phyloP scores from a whole-genome alignment of 1,284 basidiomycete species.

The Gymnopus androsaceus region DNA sequence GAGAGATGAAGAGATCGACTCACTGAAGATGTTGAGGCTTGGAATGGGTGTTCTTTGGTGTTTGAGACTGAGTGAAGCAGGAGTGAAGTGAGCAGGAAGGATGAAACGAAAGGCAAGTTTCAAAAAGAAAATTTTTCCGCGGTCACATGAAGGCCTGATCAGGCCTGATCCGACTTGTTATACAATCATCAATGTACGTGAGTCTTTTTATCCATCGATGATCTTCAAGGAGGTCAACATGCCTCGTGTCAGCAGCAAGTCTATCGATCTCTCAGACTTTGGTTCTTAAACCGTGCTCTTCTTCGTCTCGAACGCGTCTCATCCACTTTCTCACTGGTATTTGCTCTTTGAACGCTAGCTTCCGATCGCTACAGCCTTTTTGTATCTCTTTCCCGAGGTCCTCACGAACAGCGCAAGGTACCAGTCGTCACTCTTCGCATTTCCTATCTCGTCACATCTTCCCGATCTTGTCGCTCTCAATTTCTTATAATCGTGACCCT shows the following conservation, averaged over 20 bases:
- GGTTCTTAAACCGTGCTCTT: slow-evolving; percentile 9
- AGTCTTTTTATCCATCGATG: slow-evolving; percentile 6
- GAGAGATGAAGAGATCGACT: neutral
- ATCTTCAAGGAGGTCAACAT: slow-evolving; percentile 1
- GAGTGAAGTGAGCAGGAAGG: too few species aligned
- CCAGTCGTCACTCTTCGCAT: slow-evolving; percentile 8
- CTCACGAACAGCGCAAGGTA: slow-evolving; percentile 14
- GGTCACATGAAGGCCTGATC: too few species aligned
- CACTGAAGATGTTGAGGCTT: too few species aligned
- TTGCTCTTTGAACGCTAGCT: too few species aligned
- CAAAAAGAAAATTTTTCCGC: slow-evolving; percentile 4
- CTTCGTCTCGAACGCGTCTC: neutral
- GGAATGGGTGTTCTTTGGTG: too few species aligned
- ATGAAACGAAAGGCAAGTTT: too few species aligned
- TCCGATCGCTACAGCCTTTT: slow-evolving; percentile 8
- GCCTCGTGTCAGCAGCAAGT: slow-evolving; percentile 18
- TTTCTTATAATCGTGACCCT: neutral
- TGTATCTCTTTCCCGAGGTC: slow-evolving; percentile 8
- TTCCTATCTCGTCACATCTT: slow-evolving; percentile 14
- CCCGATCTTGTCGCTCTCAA: neutral
- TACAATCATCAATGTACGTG: too few species aligned
- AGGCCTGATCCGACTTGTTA: too few species aligned
- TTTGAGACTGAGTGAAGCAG: too few species aligned
- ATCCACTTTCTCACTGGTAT: slow-evolving; percentile 3
- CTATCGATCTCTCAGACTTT: slow-evolving; percentile 4